phyloP scores from a whole-genome alignment of 129 eudicot species.

The Mikania micrantha region DNA sequence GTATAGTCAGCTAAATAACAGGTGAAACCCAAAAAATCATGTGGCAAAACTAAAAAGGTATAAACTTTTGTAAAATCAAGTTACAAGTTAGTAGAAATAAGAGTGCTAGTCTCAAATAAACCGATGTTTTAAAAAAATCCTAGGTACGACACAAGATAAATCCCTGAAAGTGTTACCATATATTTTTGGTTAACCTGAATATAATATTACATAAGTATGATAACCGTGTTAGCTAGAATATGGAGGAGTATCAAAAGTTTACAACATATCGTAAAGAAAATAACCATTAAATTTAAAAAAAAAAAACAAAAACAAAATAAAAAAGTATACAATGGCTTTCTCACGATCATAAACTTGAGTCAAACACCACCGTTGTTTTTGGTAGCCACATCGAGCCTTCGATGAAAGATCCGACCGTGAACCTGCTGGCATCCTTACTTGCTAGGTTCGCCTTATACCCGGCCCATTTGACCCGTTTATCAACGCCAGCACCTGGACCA shows the following conservation, averaged over 20 bases:
- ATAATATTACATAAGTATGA: conserved; percentile 10
- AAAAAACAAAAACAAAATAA: neutral
- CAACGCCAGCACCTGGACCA: conserved; percentile 46
- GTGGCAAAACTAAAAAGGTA: no score
- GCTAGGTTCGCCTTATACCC: conserved; percentile 50
- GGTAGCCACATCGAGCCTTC: conserved; percentile 57
- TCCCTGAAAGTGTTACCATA: no score
- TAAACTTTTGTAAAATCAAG: no score
- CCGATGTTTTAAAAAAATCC: no score
- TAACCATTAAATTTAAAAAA: neutral
- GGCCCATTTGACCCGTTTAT: conserved; percentile 50
- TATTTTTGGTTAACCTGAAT: neutral
- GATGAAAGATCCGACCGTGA: conserved; percentile 47
- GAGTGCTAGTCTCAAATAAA: no score
- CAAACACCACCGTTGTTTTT: conserved; percentile 32
- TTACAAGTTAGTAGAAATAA: no score
- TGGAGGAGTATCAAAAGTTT: no score
- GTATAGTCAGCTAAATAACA: no score
- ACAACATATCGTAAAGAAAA: conserved; percentile 10
- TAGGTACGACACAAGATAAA: no score
- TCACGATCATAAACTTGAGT: conserved; percentile 21
- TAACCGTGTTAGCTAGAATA: conserved; percentile 27
- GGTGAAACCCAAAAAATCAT: no score
- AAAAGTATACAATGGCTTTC: neutral
- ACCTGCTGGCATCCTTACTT: conserved; percentile 41